phyloP scores from a whole-genome alignment of 257 asterid species.

The Rehmannia glutinosa region DNA sequence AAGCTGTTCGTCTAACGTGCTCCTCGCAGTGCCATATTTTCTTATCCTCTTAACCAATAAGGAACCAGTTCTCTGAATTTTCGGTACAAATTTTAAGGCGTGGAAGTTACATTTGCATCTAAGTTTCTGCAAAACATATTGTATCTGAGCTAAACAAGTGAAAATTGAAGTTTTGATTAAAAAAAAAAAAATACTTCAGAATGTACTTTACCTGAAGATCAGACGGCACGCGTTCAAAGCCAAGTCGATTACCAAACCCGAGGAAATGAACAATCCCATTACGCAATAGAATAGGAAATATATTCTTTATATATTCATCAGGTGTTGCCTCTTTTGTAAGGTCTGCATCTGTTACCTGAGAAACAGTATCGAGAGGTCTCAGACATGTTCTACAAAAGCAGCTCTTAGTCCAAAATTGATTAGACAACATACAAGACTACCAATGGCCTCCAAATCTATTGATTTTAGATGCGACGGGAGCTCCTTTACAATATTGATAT shows the following conservation, averaged over 20 bases:
- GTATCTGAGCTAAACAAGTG: neutral
- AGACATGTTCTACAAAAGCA: neutral
- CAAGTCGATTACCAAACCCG: constrained; percentile 93
- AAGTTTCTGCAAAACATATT: constrained; percentile 50
- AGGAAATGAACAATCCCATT: constrained; percentile 84
- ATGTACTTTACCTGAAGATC: constrained; percentile 60
- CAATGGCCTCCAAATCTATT: constrained; percentile 63
- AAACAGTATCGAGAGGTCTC: constrained; percentile 13
- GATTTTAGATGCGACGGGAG: constrained; percentile 65
- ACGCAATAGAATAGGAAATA: constrained; percentile 59
- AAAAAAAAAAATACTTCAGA: neutral
- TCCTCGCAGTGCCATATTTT: constrained; percentile 31
- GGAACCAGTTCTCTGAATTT: constrained; percentile 62
- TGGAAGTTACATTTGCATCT: constrained; percentile 98
- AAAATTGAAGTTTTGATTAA: no score
- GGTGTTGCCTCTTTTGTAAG: constrained; percentile 86
- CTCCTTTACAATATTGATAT: constrained; percentile 61
- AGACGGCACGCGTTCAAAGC: constrained; percentile 72
- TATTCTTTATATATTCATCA: constrained; percentile 54
- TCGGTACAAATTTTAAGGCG: constrained; percentile 74
- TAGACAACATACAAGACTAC: constrained; percentile 60
- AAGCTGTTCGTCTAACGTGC: constrained; percentile 61
- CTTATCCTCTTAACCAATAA: constrained; percentile 63
- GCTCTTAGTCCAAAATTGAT: neutral
- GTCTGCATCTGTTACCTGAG: constrained; percentile 87